Percentiles rank a stretch among this genome's conserved stretches.
phyloP scores from a whole-genome alignment of 2,329 filamentous ascomycete species.

The Capronia coronata region DNA sequence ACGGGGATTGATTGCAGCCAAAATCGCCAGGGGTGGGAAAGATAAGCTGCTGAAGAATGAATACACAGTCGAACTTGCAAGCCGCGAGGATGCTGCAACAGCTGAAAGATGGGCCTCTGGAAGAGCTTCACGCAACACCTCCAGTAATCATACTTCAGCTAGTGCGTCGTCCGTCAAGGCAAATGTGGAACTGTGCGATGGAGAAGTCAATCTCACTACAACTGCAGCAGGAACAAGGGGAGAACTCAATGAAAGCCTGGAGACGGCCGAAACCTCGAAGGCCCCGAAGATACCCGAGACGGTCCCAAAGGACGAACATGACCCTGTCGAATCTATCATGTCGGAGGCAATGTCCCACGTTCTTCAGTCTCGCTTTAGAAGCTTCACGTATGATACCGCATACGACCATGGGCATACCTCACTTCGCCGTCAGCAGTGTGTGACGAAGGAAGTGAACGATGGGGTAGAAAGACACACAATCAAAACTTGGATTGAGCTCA shows the following conservation, averaged over 20 bases:
- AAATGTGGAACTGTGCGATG: no score
- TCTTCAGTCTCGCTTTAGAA: not conserved
- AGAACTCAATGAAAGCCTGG: no score
- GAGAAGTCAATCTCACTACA: no score
- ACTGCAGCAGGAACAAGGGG: no score
- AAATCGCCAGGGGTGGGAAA: conserved; percentile 14
- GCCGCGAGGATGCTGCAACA: conserved; percentile 14
- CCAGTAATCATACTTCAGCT: no score
- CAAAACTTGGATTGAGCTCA: conserved; percentile 20
- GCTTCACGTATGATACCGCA: conserved; percentile 2
- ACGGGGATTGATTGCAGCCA: conserved; percentile 10
- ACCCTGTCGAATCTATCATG: no score
- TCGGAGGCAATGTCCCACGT: no score
- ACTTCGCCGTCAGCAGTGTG: conserved; percentile 13
- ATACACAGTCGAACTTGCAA: conserved; percentile 23
- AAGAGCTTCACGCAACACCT: not conserved
- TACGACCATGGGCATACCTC: no score
- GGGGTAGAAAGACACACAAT: conserved; percentile 18
- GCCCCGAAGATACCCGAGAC: no score
- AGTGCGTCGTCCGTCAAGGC: no score
- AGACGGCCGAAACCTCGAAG: no score
- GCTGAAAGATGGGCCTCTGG: conserved; percentile 7
- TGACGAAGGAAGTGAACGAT: conserved; percentile 10
- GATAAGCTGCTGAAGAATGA: conserved; percentile 13
- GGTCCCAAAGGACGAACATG: no score